phyloP scores from a whole-genome alignment of 345 rosid species.

The Linum trigynum region DNA sequence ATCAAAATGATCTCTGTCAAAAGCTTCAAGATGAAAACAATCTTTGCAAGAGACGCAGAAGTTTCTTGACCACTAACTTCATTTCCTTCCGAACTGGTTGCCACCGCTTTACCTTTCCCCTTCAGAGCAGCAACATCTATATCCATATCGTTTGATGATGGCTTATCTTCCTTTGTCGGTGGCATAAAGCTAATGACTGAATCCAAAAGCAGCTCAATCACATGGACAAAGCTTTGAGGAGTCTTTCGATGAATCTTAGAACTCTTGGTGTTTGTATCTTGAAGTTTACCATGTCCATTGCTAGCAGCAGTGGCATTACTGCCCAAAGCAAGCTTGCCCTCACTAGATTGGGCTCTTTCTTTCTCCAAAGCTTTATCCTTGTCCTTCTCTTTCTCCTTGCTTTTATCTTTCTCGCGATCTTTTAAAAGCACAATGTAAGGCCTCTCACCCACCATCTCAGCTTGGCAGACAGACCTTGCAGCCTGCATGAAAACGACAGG shows the following conservation, averaged over 20 bases:
- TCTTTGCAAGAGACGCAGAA: conserved; percentile 73
- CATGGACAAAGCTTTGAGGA: conserved; percentile 70
- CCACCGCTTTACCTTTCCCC: conserved; percentile 90
- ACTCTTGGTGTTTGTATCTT: conserved; percentile 53
- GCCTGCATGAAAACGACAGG: conserved; percentile 75
- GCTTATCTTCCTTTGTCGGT: conserved; percentile 44
- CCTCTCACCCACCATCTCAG: conserved; percentile 94
- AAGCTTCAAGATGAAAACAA: conserved; percentile 79
- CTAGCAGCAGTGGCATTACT: conserved; percentile 31
- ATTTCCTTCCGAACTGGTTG: conserved; percentile 43
- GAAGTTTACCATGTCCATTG: conserved; percentile 33
- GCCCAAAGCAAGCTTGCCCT: conserved; percentile 52
- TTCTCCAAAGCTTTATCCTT: conserved; percentile 55
- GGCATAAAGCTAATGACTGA: conserved; percentile 53
- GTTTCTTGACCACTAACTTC: conserved; percentile 45
- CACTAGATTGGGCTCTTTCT: conserved; percentile 45
- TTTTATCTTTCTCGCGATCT: conserved; percentile 78
- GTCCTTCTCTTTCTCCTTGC: conserved; percentile 63
- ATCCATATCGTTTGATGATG: conserved; percentile 69
- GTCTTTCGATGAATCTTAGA: conserved; percentile 63
- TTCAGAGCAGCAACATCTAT: conserved; percentile 67
- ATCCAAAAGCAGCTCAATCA: conserved; percentile 87
- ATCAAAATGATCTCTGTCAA: conserved; percentile 75
- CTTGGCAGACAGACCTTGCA: conserved; percentile 72
- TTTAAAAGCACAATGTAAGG: conserved; percentile 73